Percentiles rank a stretch among this genome's conserved stretches.
These are phyloP conservation scores for Talaromyces stipitatus DNA, from an alignment of 495 filamentous ascomycete genomes.

Conservation along the genomic window DNA sequence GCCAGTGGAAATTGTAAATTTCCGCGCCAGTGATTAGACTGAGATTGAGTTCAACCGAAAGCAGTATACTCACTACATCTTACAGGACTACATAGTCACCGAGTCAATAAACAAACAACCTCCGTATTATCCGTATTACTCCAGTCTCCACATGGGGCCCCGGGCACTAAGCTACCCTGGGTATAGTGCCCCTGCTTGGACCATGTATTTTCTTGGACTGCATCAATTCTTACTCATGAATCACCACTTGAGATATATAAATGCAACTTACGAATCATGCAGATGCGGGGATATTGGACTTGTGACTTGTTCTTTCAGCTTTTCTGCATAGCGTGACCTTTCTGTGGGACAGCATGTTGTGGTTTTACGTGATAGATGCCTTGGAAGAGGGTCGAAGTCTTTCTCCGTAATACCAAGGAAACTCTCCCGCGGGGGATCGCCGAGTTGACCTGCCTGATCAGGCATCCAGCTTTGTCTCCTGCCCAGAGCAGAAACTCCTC, in stretches of 20 bases:
- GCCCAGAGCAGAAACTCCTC: conserved; percentile 1
- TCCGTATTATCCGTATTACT: neutral
- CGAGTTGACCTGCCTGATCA: neutral
- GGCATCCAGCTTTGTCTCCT: neutral
- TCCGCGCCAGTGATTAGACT: neutral
- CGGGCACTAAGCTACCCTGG: neutral
- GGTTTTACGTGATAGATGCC: no score
- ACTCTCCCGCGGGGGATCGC: neutral
- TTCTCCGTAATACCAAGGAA: no score
- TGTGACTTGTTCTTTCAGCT: no score
- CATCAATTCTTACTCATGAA: neutral
- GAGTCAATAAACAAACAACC: neutral
- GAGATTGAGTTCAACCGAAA: neutral
- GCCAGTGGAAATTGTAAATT: neutral
- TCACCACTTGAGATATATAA: neutral
- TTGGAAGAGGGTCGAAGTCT: no score
- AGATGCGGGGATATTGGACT: no score
- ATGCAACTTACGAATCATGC: neutral
- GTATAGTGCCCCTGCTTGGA: neutral
- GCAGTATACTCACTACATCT: no score
- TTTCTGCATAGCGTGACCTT: no score
- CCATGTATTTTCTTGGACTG: neutral
- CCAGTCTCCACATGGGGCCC: neutral
- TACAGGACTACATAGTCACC: no score
- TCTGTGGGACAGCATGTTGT: no score